Percentiles rank a stretch among this genome's conserved stretches.
phyloP scores from a whole-genome alignment of 2,329 filamentous ascomycete species.

The Claviceps arundinis region DNA sequence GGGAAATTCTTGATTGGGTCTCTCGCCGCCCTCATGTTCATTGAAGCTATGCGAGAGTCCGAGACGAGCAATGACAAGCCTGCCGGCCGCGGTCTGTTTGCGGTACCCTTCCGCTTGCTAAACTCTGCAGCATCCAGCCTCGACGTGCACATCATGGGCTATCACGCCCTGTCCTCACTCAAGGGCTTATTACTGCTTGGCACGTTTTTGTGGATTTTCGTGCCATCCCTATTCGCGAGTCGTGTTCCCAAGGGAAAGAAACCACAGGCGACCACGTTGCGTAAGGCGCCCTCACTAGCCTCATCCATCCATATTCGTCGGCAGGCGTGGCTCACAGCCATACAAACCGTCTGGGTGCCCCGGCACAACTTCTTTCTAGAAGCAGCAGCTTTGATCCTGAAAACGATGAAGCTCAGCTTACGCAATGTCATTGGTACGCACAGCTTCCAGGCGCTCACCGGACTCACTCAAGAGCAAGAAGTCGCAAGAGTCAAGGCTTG shows the following conservation, averaged over 20 bases:
- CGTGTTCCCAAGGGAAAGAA: constrained; percentile 37
- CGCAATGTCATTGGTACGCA: constrained; percentile 65
- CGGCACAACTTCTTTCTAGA: constrained; percentile 78
- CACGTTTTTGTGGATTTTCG: constrained; percentile 39
- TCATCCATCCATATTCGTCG: constrained; percentile 76
- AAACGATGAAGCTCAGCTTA: constrained; percentile 69
- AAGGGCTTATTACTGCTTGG: constrained; percentile 40
- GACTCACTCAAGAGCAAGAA: constrained; percentile 74
- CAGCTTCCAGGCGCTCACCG: constrained; percentile 66
- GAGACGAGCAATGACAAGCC: constrained; percentile 51
- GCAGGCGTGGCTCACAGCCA: constrained; percentile 84
- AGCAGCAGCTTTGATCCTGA: constrained; percentile 64
- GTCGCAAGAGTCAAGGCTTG: constrained; percentile 78
- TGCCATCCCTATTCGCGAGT: constrained; percentile 37
- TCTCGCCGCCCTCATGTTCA: constrained; percentile 79
- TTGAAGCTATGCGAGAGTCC: constrained; percentile 63
- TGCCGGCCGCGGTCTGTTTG: constrained; percentile 53
- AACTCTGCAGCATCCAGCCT: constrained; percentile 32
- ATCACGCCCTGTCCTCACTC: constrained; percentile 38
- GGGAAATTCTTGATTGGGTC: constrained; percentile 87
- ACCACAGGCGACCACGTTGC: constrained; percentile 28
- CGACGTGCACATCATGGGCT: constrained; percentile 40
- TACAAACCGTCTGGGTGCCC: constrained; percentile 86
- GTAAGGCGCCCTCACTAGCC: constrained; percentile 55
- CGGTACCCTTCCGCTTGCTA: constrained; percentile 48